Percentiles rank a stretch among this genome's conserved stretches.
Evolutionary conservation across 2,329 filamentous ascomycete species (phyloP).

Genomic region (Colletotrichum gigasporum): DNA sequence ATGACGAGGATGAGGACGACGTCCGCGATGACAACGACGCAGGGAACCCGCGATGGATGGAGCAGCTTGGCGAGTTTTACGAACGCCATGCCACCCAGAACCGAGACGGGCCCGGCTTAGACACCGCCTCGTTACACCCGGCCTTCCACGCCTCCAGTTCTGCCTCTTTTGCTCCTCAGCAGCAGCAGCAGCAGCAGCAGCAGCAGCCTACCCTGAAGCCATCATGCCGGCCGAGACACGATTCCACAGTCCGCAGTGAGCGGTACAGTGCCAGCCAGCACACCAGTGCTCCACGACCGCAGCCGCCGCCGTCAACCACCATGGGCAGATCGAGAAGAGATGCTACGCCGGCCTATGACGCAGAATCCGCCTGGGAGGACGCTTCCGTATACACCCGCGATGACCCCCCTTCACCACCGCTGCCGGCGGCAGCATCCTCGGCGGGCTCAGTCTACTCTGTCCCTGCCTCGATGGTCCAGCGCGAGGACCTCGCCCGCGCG

Average conservation of each 20-base stretch:
- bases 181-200: too few species aligned
- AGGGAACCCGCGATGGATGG: neutral
- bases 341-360: too few species aligned
- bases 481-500: neutral
- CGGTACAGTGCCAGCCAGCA: too few species aligned
- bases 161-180: neutral
- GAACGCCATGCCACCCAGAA: neutral
- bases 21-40: neutral
- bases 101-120: neutral
- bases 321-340: too few species aligned
- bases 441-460: neutral
- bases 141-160: neutral
- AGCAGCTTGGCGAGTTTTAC: neutral
- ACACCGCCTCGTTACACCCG: constrained; percentile 4
- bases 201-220: too few species aligned
- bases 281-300: too few species aligned
- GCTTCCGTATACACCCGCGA: neutral
- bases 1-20: neutral
- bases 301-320: neutral
- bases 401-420: neutral
- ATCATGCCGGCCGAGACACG: too few species aligned
- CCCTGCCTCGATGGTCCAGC: neutral
- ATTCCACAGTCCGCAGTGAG: too few species aligned
- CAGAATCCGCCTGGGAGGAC: too few species aligned
- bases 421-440: neutral